phyloP scores from a whole-genome alignment of 106 monocot genomes.

The Dendrobium chrysotoxum region DNA sequence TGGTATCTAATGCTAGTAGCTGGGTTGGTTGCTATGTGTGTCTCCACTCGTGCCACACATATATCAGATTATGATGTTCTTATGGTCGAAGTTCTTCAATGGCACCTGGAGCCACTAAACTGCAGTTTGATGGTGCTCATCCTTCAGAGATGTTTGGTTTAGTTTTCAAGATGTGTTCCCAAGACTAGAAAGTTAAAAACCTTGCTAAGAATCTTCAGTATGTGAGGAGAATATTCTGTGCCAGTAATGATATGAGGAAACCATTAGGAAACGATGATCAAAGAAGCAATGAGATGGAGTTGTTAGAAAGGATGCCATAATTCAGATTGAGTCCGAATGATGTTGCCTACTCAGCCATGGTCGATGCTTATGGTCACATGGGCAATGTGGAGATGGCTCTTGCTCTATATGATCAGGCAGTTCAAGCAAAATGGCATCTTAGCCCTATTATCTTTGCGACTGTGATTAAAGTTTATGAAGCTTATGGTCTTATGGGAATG shows the following conservation, averaged over 20 bases:
- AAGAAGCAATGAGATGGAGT: slow-evolving; percentile 42
- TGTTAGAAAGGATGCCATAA: slow-evolving; percentile 79
- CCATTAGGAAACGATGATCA: slow-evolving; percentile 12
- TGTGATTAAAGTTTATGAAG: slow-evolving; percentile 43
- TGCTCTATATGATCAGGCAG: slow-evolving; percentile 53
- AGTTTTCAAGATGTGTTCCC: slow-evolving; percentile 69
- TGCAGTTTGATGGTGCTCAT: slow-evolving; percentile 82
- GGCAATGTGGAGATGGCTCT: slow-evolving; percentile 62
- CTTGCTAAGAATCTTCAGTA: slow-evolving; percentile 72
- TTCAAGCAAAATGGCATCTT: slow-evolving; percentile 40
- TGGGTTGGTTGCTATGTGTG: slow-evolving; percentile 95
- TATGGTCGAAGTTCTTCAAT: slow-evolving; percentile 36
- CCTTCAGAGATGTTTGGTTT: slow-evolving; percentile 96
- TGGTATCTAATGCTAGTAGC: slow-evolving; percentile 74
- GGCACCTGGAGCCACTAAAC: slow-evolving; percentile 26
- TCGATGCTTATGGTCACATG: slow-evolving; percentile 61
- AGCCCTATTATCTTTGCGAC: slow-evolving; percentile 61
- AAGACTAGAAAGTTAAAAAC: slow-evolving; percentile 57
- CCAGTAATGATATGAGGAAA: slow-evolving; percentile 52
- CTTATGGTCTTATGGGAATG: too few species aligned
- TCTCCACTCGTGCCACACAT: slow-evolving; percentile 93
- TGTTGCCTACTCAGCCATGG: slow-evolving; percentile 69
- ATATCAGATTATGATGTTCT: slow-evolving; percentile 53
- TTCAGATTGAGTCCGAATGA: slow-evolving; percentile 48
- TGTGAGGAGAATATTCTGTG: slow-evolving; percentile 65